Evolutionary conservation across 441 rosid genomes (phyloP).

Genomic region (Pelargonium citronellum): DNA sequence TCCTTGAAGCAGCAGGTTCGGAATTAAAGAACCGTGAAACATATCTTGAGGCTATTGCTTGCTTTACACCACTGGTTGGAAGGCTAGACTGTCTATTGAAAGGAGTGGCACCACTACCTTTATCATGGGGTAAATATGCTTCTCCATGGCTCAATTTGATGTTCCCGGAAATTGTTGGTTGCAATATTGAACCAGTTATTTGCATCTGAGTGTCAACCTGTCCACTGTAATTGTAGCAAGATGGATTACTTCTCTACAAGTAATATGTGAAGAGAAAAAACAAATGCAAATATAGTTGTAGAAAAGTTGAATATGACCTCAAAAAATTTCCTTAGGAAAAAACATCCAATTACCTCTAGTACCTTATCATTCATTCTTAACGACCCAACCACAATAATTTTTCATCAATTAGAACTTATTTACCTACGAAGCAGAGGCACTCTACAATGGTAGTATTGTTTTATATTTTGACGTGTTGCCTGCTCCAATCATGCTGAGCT

Average conservation of each 20-base stretch:
- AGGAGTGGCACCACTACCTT: slow-evolving; percentile 70
- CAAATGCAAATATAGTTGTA: neutral
- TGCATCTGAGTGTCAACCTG: slow-evolving; percentile 96
- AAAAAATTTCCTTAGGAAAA: neutral
- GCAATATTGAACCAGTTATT: slow-evolving; percentile 90
- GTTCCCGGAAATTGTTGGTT: slow-evolving; percentile 91
- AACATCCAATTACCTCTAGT: neutral
- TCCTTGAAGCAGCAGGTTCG: slow-evolving; percentile 57
- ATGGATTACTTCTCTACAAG: slow-evolving; percentile 23
- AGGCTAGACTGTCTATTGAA: slow-evolving; percentile 65
- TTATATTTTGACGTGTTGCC: too few species aligned
- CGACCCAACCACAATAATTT: too few species aligned
- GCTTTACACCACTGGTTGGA: slow-evolving; percentile 61
- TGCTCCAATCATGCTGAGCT: neutral
- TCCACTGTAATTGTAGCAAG: slow-evolving; percentile 56
- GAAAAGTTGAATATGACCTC: neutral
- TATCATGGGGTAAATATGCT: slow-evolving; percentile 98
- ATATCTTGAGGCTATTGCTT: slow-evolving; percentile 79
- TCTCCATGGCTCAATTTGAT: slow-evolving; percentile 94
- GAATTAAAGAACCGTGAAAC: slow-evolving; percentile 68
- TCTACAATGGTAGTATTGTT: too few species aligned
- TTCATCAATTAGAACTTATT: neutral
- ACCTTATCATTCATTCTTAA: neutral
- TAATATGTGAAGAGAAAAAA: slow-evolving; percentile 5
- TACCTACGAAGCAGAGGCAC: neutral